Conservation (phyloP, 2,329 filamentous ascomycete genomes). For the Exophiala sideris region DNA sequence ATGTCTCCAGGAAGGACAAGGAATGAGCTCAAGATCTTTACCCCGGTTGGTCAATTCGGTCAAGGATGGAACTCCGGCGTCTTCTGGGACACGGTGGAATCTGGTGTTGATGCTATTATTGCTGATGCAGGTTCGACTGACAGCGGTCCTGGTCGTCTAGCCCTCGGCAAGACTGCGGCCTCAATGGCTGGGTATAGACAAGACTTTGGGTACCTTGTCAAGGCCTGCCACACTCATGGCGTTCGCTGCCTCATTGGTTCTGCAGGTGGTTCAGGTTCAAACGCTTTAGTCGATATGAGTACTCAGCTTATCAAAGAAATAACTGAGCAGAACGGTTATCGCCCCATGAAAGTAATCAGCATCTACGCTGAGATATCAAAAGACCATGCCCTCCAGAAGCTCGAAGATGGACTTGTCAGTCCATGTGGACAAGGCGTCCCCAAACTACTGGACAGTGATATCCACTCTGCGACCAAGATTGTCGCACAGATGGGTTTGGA, state of each 20-base stretch:
- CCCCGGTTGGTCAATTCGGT: slow-evolving; percentile 14
- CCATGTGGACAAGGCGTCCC: slow-evolving; percentile 41
- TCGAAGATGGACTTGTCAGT: slow-evolving; percentile 34
- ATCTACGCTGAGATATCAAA: slow-evolving; percentile 44
- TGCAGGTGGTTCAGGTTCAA: slow-evolving; percentile 47
- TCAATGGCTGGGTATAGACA: slow-evolving; percentile 18
- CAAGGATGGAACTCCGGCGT: slow-evolving; percentile 9
- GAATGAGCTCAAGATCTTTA: slow-evolving; percentile 15
- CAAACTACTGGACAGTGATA: slow-evolving; percentile 35
- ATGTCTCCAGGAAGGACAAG: neutral
- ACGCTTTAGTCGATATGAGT: slow-evolving; percentile 42
- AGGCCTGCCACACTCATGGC: slow-evolving; percentile 33
- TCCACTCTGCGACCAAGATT: slow-evolving; percentile 39
- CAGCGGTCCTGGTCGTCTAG: slow-evolving; percentile 32
- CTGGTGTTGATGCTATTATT: slow-evolving; percentile 28
- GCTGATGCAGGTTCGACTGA: slow-evolving; percentile 36
- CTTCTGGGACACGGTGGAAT: slow-evolving; percentile 15
- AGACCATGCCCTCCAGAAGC: slow-evolving; percentile 30
- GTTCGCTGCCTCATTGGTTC: slow-evolving; percentile 45
- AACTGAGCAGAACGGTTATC: slow-evolving; percentile 29
- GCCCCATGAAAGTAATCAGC: slow-evolving; percentile 30
- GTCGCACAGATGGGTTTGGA: slow-evolving; percentile 49
- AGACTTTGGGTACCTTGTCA: slow-evolving; percentile 42
- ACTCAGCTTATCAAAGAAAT: slow-evolving; percentile 39
- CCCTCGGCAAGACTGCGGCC: slow-evolving; percentile 14